Percentiles rank a stretch among this genome's conserved stretches.
Conservation (phyloP, 139 green algal genomes). For the Tetradesmus lagerheimii region DNA sequence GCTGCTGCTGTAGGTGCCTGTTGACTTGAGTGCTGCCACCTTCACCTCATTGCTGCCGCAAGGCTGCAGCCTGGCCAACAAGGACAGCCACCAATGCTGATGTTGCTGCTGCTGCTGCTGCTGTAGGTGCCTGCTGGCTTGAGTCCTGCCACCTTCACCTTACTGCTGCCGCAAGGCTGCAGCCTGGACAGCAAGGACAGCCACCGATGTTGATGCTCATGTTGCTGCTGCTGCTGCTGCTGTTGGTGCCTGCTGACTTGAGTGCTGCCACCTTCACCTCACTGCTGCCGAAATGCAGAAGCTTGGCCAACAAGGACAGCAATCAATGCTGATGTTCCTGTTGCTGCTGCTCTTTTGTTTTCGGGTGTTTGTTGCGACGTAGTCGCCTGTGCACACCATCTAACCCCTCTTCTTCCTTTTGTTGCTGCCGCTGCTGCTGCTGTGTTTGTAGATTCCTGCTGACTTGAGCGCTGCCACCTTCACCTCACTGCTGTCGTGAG, state of each 20-base stretch:
- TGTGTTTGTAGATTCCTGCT: slow-evolving; percentile 3
- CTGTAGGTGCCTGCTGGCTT: slow-evolving; percentile 34
- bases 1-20: too few species aligned
- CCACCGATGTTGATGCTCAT: too few species aligned
- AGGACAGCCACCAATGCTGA: background rate
- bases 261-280: background rate
- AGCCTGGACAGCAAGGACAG: background rate
- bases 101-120: background rate
- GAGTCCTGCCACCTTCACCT: background rate
- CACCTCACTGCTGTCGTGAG: background rate
- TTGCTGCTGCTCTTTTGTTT: too few species aligned
- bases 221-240: too few species aligned
- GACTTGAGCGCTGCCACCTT: slow-evolving; percentile 13
- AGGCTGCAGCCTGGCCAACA: too few species aligned
- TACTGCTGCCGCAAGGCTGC: background rate
- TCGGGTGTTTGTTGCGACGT: too few species aligned
- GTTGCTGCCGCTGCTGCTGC: too few species aligned
- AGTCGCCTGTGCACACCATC: too few species aligned
- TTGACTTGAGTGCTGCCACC: background rate
- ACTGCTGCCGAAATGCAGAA: background rate
- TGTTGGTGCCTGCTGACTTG: too few species aligned
- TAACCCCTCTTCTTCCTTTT: too few species aligned
- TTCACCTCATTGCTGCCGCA: background rate
- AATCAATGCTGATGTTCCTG: too few species aligned
- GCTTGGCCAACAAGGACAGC: background rate